These are phyloP conservation scores for Thozetella sp. DNA, from an alignment of 495 filamentous ascomycete species.

Conservation along the genomic window DNA sequence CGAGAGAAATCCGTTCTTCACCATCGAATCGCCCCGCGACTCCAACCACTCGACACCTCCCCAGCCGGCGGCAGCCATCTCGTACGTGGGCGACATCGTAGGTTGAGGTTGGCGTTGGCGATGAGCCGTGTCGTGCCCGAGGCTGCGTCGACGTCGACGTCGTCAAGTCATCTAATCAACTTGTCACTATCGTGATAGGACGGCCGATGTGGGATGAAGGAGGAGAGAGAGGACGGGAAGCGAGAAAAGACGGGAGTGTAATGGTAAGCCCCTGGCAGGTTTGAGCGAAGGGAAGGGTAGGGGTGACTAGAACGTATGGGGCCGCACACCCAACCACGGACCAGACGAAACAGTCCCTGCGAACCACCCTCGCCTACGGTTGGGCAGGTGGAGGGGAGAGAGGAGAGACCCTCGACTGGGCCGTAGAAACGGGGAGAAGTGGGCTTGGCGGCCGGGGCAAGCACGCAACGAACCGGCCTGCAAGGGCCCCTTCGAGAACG, in stretches of 20 bases:
- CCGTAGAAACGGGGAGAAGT: slow-evolving; percentile 38
- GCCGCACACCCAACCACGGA: slow-evolving; percentile 34
- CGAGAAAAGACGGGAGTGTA: slow-evolving; percentile 23
- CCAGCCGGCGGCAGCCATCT: slow-evolving; percentile 24
- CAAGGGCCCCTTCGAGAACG: slow-evolving; percentile 21
- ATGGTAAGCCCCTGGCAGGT: slow-evolving; percentile 14
- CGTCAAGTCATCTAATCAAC: slow-evolving; percentile 48
- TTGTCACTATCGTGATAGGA: slow-evolving; percentile 30
- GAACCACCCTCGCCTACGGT: slow-evolving; percentile 27
- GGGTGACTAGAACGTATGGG: slow-evolving; percentile 6
- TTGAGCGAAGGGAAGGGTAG: slow-evolving; percentile 9
- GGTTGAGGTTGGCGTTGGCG: slow-evolving; percentile 42
- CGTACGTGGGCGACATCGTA: slow-evolving; percentile 33
- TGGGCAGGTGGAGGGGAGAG: slow-evolving; percentile 22
- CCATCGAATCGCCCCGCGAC: slow-evolving; percentile 35
- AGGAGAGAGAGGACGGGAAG: slow-evolving; percentile 17
- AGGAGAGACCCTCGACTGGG: slow-evolving; percentile 29
- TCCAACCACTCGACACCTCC: slow-evolving; percentile 36
- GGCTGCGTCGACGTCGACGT: slow-evolving; percentile 24
- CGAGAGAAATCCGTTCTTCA: slow-evolving; percentile 9
- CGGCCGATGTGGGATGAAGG: slow-evolving; percentile 29
- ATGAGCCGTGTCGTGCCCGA: slow-evolving; percentile 42
- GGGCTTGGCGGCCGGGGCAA: slow-evolving; percentile 8
- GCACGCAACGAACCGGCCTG: slow-evolving; percentile 11
- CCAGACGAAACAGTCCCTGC: slow-evolving; percentile 48